Conservation (phyloP, 441 rosid species). For the Mallotus japonicus region DNA sequence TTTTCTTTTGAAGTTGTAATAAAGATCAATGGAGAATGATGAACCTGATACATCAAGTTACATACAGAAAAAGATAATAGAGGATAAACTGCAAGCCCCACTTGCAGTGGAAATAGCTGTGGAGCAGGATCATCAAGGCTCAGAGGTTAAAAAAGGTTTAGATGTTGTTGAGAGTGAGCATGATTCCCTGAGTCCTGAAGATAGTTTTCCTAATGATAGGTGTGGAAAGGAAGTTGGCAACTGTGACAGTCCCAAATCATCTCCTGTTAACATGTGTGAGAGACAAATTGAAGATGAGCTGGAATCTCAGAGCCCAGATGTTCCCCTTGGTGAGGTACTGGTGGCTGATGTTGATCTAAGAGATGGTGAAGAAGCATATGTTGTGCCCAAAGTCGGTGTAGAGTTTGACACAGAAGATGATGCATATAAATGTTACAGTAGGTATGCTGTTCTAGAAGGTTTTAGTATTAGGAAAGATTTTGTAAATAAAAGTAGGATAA, state of each 20-base stretch:
- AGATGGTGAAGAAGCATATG: conserved; percentile 21
- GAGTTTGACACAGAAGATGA: conserved; percentile 38
- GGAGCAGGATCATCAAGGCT: not conserved
- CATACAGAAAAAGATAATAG: conserved; percentile 8
- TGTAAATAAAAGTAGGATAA: conserved; percentile 34
- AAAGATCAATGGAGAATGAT: not conserved
- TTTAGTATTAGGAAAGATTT: conserved; percentile 40
- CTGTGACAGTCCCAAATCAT: conserved; percentile 15
- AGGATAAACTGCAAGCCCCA: conserved; percentile 1
- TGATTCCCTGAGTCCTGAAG: not conserved
- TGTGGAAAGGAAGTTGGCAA: conserved; percentile 12
- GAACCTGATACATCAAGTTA: conserved; percentile 9
- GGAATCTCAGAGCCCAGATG: conserved; percentile 6
- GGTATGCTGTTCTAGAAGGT: conserved; percentile 36
- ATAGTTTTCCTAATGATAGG: conserved; percentile 3
- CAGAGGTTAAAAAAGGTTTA: not conserved
- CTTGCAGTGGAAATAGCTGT: not conserved
- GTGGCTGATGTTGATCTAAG: conserved; percentile 3
- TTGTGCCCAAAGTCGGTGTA: conserved; percentile 30
- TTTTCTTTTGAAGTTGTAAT: not conserved
- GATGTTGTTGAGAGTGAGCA: conserved; percentile 2
- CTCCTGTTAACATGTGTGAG: conserved; percentile 24
- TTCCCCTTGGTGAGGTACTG: not conserved
- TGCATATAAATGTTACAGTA: conserved; percentile 31
- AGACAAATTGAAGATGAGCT: no score